Base-by-base conservation (phyloP, 2,329 filamentous ascomycete species). In the Penicillium paneum region DNA sequence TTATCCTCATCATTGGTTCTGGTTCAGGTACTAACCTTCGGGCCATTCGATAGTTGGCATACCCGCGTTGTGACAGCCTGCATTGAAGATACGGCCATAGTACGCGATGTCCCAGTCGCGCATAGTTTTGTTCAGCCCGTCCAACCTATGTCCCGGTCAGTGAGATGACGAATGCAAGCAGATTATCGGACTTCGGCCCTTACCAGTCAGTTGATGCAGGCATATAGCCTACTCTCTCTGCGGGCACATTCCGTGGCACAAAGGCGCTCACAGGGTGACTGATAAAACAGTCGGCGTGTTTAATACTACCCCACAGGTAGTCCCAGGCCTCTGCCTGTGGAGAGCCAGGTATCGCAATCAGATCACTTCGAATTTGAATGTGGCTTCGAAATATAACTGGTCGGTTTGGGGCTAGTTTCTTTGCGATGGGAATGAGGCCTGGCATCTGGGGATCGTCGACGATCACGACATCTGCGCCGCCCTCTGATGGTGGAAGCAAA, bases 381-480 rank as follows among this genome's bases (percentile, higher is more conserved):
- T 94, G 90, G 44, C 87, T 91, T 55, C 90, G 83, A 74, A 89
- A 94, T 38, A 93, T 82, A 21, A 94, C 83, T 0, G 90, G 90
- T 12, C 89, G 83, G n/a, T 86, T 71, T 1, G 89, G 88, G 1
- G 88, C 89, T 7, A 80, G 56, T 54, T 82, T 75, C 74, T 91
- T 93, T 66, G 90, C 87, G 32, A 93, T 76, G 4, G 86, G 85
- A 50, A 93, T 90, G 35, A 94, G 77, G 6, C 83, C 83, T 3
- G 89, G 89, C 89, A 93, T 93, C 71, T 94, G 90, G 1, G 89
- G 89, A 62, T 94, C 90, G 64, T 94, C 90, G 49, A 93, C 84
- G 57, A 93, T 80, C 56, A 94, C 81, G 31, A 93, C 76, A 71
- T 93, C 85, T 10, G 89, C 89, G 57, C 89, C 89, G 12, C 89